A percentile compares a stretch with the other conserved stretches of the same genome.
Evolutionary conservation across 345 rosid species (phyloP).

Genomic region (Fremontodendron californicum): DNA sequence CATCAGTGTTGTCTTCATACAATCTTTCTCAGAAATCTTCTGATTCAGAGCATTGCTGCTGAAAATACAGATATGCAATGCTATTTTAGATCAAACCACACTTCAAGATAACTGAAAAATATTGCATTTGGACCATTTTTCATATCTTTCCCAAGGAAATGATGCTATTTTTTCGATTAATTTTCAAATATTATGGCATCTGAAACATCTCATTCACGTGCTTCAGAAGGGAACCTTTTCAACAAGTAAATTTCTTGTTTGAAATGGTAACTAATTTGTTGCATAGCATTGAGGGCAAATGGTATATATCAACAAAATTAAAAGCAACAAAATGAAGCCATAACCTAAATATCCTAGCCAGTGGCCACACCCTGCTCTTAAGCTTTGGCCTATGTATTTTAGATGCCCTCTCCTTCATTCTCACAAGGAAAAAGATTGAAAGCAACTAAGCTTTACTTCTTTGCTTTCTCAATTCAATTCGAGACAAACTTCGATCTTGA

Average conservation of each 20-base stretch:
- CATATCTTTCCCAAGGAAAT: neutral
- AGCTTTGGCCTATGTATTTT: neutral
- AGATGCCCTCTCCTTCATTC: constrained; percentile 1
- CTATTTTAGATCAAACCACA: neutral
- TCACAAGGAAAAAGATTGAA: constrained; percentile 3
- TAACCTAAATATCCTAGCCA: neutral
- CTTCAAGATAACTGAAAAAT: neutral
- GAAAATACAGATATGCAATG: neutral
- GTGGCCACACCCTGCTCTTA: neutral
- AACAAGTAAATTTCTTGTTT: neutral
- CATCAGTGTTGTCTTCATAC: neutral
- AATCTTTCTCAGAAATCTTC: neutral
- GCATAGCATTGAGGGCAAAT: constrained; percentile 3
- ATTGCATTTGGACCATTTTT: neutral
- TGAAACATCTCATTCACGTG: neutral
- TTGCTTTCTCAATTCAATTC: neutral
- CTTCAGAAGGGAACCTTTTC: neutral
- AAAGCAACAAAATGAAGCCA: neutral
- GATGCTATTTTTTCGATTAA: neutral
- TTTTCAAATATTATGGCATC: neutral
- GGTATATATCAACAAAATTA: neutral
- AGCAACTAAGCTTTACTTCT: neutral
- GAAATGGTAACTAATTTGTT: neutral
- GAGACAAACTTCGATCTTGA: neutral
- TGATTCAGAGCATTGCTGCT: neutral